Base-by-base conservation (phyloP, 192 early-diverging fungal genomes). In the Coemansia sp. region DNA sequence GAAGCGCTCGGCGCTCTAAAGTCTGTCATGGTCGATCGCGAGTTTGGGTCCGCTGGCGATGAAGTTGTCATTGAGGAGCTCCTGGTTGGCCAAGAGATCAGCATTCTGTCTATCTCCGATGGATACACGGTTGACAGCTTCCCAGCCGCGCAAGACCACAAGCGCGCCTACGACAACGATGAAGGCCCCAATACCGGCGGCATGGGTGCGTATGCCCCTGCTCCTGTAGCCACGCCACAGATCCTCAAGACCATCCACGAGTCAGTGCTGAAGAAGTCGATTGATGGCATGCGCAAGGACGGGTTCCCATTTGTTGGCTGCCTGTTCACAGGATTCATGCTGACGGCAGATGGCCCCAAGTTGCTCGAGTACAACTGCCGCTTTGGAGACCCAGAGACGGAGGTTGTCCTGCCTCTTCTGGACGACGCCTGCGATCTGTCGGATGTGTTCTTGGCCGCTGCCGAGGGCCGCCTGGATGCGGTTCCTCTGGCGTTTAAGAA, bases 351-450 rank as follows among this genome's bases (percentile, higher is more conserved):
- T 35, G 96, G 97, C 9, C 91, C 93, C 57, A 96, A 95, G 81
- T 92, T 97, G 10, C 85, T 99, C 33, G 97, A 99, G 79, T 99
- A 93, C 89, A 99, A 99, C 79, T 92, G 92, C 63, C 90, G 97
- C 13, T 98, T 99, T 67, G 97, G 97, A 35, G 97, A 99, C 64
- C 97, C 97, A 40, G 97, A 99, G 78, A 98, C 96, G 19, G 93
- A 99, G 77, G 93, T 90, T 6, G 90, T 96, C 10, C 85, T 99
- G 55, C 96, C 97, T 17, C 83, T 99, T 20, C 82, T 99, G 32
- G 89, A 88, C 62, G 89, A 91, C 66, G 75, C 82, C 25, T 90
- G 89, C 40, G 94, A 96, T 83, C 78, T 99, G 29, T 90, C 89
- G 46, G 90, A 95, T 62, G 88, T 98, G 43, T 83, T 94, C 74